phyloP scores from a whole-genome alignment of 805 yeast species.

The Candida berthetii region DNA sequence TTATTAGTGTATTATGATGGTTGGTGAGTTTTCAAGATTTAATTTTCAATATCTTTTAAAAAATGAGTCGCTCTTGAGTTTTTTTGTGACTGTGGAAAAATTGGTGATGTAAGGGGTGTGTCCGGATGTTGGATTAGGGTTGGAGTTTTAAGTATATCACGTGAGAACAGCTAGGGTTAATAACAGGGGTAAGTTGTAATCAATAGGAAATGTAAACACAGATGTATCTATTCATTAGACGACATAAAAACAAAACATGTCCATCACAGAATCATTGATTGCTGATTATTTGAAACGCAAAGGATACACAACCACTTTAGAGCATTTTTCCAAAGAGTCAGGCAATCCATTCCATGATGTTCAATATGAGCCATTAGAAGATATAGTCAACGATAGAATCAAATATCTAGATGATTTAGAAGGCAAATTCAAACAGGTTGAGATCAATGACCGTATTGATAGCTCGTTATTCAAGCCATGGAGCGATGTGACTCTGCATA shows the following conservation, averaged over 20 bases:
- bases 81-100: background rate
- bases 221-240: no score
- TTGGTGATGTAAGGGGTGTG: no score
- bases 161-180: no score
- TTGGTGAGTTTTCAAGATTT: conserved; percentile 5
- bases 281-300: conserved; percentile 56
- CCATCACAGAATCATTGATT: conserved; percentile 30
- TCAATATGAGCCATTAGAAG: conserved; percentile 28
- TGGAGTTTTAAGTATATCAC: no score
- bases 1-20: conserved; percentile 6
- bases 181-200: no score
- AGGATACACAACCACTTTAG: conserved; percentile 39
- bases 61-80: background rate
- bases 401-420: conserved; percentile 18
- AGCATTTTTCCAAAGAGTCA: conserved; percentile 34
- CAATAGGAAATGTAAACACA: no score
- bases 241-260: background rate
- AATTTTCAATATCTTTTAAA: background rate
- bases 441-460: conserved; percentile 3
- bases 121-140: no score
- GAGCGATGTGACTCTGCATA: no score
- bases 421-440: background rate
- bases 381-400: conserved; percentile 31
- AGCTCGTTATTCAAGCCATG: background rate
- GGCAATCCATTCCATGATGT: conserved; percentile 5